Conservation (phyloP, 495 filamentous ascomycete genomes). For the Penicillium egyptiacum region DNA sequence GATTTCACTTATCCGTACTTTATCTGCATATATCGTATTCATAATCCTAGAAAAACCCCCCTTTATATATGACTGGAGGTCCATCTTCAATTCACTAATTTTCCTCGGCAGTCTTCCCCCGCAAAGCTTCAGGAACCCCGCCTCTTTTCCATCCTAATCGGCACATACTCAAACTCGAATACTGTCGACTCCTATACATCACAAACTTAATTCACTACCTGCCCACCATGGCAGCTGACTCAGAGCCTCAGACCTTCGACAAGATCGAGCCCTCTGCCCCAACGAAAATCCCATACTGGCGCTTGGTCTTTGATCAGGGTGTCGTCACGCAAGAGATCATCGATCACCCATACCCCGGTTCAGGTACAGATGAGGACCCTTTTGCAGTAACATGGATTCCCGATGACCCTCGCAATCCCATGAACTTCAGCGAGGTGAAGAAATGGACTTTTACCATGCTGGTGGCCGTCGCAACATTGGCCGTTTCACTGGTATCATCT, state of each 20-base stretch:
- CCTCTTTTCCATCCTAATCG: background rate
- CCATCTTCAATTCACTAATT: background rate
- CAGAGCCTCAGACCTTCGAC: slow-evolving; percentile 25
- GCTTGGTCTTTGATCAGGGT: slow-evolving; percentile 52
- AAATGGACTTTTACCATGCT: slow-evolving; percentile 73
- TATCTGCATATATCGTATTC: background rate
- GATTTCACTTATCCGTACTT: background rate
- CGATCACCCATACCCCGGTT: slow-evolving; percentile 62
- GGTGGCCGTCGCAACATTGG: slow-evolving; percentile 66
- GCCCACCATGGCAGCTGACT: slow-evolving; percentile 34
- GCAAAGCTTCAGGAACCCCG: slow-evolving; percentile 1
- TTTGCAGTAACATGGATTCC: slow-evolving; percentile 74
- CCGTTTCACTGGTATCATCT: slow-evolving; percentile 74
- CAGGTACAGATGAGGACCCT: slow-evolving; percentile 71
- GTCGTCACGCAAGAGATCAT: slow-evolving; percentile 56
- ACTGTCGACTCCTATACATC: background rate
- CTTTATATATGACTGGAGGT: background rate
- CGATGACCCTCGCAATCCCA: slow-evolving; percentile 69
- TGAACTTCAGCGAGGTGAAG: slow-evolving; percentile 56
- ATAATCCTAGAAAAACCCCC: background rate
- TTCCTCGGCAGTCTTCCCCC: background rate
- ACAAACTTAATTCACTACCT: slow-evolving; percentile 2
- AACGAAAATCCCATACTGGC: slow-evolving; percentile 45
- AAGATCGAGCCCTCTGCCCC: slow-evolving; percentile 32
- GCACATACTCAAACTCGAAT: background rate